These are phyloP conservation scores for Citrus maxima DNA, from an alignment of 345 rosid species.

Conservation along the genomic window DNA sequence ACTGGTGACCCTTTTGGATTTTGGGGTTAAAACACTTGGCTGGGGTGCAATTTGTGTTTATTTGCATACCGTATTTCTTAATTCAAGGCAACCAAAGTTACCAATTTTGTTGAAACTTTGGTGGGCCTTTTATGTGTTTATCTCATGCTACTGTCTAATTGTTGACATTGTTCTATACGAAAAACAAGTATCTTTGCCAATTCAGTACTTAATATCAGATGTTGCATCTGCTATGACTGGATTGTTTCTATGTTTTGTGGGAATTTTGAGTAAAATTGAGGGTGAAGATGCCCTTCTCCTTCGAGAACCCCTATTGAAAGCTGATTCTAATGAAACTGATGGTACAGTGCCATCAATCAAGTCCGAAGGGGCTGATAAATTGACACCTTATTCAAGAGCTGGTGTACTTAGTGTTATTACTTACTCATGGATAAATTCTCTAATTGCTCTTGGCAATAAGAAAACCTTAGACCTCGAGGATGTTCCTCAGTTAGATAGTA, in stretches of 20 bases:
- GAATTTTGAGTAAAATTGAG: slow-evolving; percentile 3
- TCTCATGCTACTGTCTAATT: slow-evolving; percentile 44
- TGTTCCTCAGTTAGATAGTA: slow-evolving; percentile 60
- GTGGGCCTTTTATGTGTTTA: slow-evolving; percentile 42
- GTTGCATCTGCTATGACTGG: slow-evolving; percentile 16
- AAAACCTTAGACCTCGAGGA: slow-evolving; percentile 59
- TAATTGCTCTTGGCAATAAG: slow-evolving; percentile 55
- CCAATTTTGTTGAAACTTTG: slow-evolving; percentile 43
- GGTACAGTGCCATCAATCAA: slow-evolving; percentile 20
- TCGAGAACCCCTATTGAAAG: slow-evolving; percentile 49
- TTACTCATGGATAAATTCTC: slow-evolving; percentile 64
- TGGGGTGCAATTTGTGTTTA: slow-evolving; percentile 41
- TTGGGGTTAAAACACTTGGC: slow-evolving; percentile 35
- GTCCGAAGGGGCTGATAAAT: slow-evolving; percentile 32
- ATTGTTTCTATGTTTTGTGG: slow-evolving; percentile 17
- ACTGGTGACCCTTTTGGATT: slow-evolving; percentile 39
- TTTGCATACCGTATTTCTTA: slow-evolving; percentile 23
- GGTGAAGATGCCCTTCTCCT: slow-evolving; percentile 25
- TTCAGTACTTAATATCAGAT: slow-evolving; percentile 16
- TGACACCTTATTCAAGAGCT: slow-evolving; percentile 47
- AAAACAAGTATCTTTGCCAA: background rate
- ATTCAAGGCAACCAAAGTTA: slow-evolving; percentile 23
- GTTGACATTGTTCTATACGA: slow-evolving; percentile 29
- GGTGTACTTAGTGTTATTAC: slow-evolving; percentile 41
- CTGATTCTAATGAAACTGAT: slow-evolving; percentile 17